Base-by-base conservation (phyloP, 805 yeast species). In the Wickerhamomyces chambardii region DNA sequence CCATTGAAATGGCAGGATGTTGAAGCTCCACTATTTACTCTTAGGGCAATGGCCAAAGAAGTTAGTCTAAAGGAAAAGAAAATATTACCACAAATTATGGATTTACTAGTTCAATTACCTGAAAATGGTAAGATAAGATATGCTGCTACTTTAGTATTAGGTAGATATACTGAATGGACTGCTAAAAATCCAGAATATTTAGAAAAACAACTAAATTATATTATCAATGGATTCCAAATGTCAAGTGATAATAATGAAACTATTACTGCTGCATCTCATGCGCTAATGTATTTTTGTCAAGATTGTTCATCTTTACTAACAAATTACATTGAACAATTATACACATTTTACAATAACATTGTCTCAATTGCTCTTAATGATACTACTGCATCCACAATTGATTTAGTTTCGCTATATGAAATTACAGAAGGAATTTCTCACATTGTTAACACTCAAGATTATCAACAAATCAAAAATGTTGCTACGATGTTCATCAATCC, bases 151-250 rank as follows among this genome's bases (percentile, higher is more conserved):
- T 67, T 92, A 50, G 95, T 92, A 2, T 63, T 92, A 29, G 97
- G 98, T n/a, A 70, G 98, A 48, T 92, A 92, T 56, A 84, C 97
- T 2, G 86, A 83, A 59, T 92, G 98, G 97, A 85, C 97, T 0
- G 65, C 87, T 4, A 70, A 75, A 45, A 94, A 92, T 58, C 87
- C 95, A 5, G 80, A 83, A 41, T 81, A 68, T 47, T 64, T 94
- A 40, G 92, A 84, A 56, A 70, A 77, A 32, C 95, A 89, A 56
- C 67, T 92, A 38, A 78, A 81, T 42, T 92, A 87, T 55, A 85
- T 94, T 43, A 81, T 81, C 37, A 68, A 66, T 40, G 95, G 96
- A 0, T 82, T 86, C 48, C 61, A 65, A 37, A 50, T 43, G 34
- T 57, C 60, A 21, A 11, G 12, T 24, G 27, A 24, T 24, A 50